Base-by-base conservation (phyloP, 2,329 filamentous ascomycete species). In the Aureobasidium pullulans region DNA sequence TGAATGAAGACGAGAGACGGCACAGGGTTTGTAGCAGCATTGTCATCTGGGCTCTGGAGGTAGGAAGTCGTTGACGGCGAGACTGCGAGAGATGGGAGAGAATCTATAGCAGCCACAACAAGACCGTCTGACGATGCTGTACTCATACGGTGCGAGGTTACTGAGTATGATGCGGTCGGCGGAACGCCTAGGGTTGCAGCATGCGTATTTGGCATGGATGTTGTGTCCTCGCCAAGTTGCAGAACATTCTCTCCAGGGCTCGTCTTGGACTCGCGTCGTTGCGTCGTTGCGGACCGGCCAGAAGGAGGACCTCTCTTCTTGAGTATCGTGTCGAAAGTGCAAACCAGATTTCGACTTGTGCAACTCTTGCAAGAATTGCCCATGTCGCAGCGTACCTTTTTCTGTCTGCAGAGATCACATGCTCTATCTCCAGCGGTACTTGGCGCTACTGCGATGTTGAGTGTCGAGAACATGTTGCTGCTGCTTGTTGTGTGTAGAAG, bases 381-480 rank as follows among this genome's bases (percentile, higher is more conserved):
- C 59, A 76, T 67, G 60, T 73, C 74, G 57, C 74, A 76, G 66
- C 74, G 64, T 23, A 65, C 71, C 68, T 76, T 66, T 67, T 72
- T 64, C 70, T 73, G 61, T 70, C 72, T 74, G 68, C 74, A 76
- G 58, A 75, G 72, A 61, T 76, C 74, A 62, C 74, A 76, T 1
- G 74, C 49, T 19, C 19, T 19, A 19, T 19, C 19, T 19, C 19
- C 19, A 2, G 19, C 1, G 19, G 19, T 19, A 1, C 2, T 19
- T 19, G 19, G 19, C 19, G 1, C 19, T 19, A 2, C 19, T 19
- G 19, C 1, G 19, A 19, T 19, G 19, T 19, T 19, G 19, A 19
- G 19, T 19, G 19, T 19, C 19, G 19, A 1, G 19, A 19, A 19
- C 19, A 19, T 19, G 19, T n/a, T n/a, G n/a, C n/a, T n/a, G n/a